These are phyloP conservation scores for Boletales sp. DNA, from an alignment of 768 basidiomycete species.

Conservation along the genomic window DNA sequence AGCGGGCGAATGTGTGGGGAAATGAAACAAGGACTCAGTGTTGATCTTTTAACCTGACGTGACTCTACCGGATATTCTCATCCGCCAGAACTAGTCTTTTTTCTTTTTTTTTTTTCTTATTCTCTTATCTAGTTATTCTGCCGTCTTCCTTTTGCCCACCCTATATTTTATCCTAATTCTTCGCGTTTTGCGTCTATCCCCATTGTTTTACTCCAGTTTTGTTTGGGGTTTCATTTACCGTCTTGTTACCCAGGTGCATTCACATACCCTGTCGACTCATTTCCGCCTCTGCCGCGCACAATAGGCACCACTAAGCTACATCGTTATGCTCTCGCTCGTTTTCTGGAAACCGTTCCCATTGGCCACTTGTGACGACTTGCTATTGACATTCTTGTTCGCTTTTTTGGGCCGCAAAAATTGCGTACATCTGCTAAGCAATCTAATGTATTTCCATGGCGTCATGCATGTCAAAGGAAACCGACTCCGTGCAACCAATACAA, in stretches of 20 bases:
- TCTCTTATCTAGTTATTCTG: slow-evolving; percentile 28
- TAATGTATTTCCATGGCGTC: slow-evolving; percentile 20
- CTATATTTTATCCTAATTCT: slow-evolving; percentile 25
- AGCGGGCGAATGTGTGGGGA: slow-evolving; percentile 6
- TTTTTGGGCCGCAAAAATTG: slow-evolving; percentile 7
- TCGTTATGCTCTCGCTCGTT: slow-evolving; percentile 28
- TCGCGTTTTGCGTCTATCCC: slow-evolving; percentile 19
- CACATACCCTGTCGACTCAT: slow-evolving; percentile 20
- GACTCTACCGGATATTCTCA: slow-evolving; percentile 21
- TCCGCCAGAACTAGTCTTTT: slow-evolving; percentile 14
- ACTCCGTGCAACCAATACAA: background rate
- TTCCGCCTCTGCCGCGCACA: slow-evolving; percentile 17
- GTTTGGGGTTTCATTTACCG: slow-evolving; percentile 12
- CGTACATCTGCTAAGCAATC: slow-evolving; percentile 2
- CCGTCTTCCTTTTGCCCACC: slow-evolving; percentile 16
- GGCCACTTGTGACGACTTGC: slow-evolving; percentile 19
- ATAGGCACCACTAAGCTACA: slow-evolving; percentile 17
- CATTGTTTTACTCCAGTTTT: slow-evolving; percentile 17
- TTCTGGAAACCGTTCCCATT: slow-evolving; percentile 10
- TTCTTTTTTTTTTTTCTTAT: slow-evolving; percentile 24
- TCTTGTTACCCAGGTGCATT: slow-evolving; percentile 22
- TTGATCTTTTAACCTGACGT: slow-evolving; percentile 13
- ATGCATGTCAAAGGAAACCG: slow-evolving; percentile 1
- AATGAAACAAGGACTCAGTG: slow-evolving; percentile 11
- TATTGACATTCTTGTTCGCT: slow-evolving; percentile 19